Conservation (phyloP, 2,329 filamentous ascomycete species). For the Dactylella cylindrospora region DNA sequence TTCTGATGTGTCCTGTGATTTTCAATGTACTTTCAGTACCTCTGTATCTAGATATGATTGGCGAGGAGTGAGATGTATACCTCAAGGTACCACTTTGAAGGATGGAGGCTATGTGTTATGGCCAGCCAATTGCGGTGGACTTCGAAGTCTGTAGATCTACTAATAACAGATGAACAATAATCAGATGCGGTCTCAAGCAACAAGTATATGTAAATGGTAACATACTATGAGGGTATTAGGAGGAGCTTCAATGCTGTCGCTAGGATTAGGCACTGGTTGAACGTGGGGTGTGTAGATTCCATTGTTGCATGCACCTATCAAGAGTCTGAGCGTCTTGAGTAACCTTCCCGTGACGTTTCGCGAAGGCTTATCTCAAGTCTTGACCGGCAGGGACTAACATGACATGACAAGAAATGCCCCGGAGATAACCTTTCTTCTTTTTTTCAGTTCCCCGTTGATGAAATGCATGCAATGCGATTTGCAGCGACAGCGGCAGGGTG, state of each 20-base stretch:
- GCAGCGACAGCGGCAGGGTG: too few species aligned
- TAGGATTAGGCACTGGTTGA: slow-evolving; percentile 82
- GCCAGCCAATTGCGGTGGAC: slow-evolving; percentile 99
- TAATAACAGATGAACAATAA: slow-evolving; percentile 53
- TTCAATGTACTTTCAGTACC: background rate
- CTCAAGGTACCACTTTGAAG: slow-evolving; percentile 93
- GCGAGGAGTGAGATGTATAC: slow-evolving; percentile 52
- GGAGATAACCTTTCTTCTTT: too few species aligned
- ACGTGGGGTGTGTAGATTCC: slow-evolving; percentile 68
- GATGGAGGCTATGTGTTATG: slow-evolving; percentile 83
- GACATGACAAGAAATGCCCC: too few species aligned
- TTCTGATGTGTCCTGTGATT: slow-evolving; percentile 77
- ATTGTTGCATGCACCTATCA: slow-evolving; percentile 28
- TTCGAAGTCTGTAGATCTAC: slow-evolving; percentile 98
- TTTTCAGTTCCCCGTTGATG: too few species aligned
- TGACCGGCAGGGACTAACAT: too few species aligned
- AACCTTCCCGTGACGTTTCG: too few species aligned
- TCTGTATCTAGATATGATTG: background rate
- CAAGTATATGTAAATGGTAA: background rate
- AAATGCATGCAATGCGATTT: too few species aligned
- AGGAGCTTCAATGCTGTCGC: slow-evolving; percentile 87
- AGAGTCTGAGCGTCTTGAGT: too few species aligned
- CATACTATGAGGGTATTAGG: slow-evolving; percentile 86
- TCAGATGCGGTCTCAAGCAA: slow-evolving; percentile 1
- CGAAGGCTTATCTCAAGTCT: too few species aligned